Evolutionary conservation across 495 filamentous ascomycete species (phyloP).

Genomic region (Neurospora sp.): DNA sequence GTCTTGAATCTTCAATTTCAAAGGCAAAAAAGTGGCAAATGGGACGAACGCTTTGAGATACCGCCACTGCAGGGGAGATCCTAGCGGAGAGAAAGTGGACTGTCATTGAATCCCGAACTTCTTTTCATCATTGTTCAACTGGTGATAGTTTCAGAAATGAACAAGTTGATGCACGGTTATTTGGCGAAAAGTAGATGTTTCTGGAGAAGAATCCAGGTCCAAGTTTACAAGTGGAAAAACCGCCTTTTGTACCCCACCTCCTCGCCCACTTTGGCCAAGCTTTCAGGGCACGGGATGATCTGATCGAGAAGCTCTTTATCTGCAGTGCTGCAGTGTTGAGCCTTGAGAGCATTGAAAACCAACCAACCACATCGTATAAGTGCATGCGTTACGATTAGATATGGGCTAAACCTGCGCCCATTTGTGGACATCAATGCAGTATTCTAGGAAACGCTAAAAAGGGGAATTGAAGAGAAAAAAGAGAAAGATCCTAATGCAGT

Average conservation of each 20-base stretch:
- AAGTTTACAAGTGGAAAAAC: neutral
- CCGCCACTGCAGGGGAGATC: neutral
- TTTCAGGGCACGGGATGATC: neutral
- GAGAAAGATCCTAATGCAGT: neutral
- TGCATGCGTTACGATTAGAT: neutral
- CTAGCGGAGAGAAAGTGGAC: neutral
- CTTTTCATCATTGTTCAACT: neutral
- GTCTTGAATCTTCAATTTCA: neutral
- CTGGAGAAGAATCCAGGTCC: neutral
- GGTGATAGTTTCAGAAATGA: neutral
- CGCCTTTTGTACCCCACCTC: neutral
- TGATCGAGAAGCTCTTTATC: neutral
- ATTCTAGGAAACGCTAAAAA: neutral
- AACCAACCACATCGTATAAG: neutral
- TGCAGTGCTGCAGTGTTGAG: neutral
- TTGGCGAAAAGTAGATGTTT: neutral
- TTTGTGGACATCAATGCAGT: neutral
- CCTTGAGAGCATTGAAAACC: neutral
- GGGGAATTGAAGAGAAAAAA: neutral
- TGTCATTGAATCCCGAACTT: neutral
- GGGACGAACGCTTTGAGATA: neutral
- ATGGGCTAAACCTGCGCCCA: neutral
- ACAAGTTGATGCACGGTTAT: neutral
- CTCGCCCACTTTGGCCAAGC: neutral
- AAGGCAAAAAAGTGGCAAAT: neutral